Evolutionary conservation across 164 flowering plant genomes (phyloP), one percentile per base, ranked within the genome.

Genomic region (Aristolochia contorta): DNA sequence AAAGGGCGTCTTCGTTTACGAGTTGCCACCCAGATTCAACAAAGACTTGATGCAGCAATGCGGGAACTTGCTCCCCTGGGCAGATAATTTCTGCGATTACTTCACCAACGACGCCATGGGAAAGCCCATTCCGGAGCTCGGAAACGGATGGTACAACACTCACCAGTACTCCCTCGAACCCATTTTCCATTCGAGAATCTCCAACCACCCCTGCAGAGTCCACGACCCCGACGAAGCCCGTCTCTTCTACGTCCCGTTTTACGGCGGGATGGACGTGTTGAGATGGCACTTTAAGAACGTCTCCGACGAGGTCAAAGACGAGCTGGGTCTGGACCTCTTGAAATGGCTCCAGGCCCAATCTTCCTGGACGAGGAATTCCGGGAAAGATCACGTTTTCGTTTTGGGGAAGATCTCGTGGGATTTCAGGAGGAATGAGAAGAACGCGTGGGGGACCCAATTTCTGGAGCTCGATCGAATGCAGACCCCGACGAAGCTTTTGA

Each of bases 341-440:
- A 74, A 70, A 13, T 90, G 92, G 89, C 79, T 85, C 2, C 67
- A 71, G 50, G 22, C 56, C 12, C 78, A 70, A 64, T n/a, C 32
- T 6, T n/a, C 79, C 5, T 87, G 91, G 95, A 59, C 4, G 25
- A 54, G 65, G 48, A 79, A 79, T 23, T 63, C 69, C 0, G 97
- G 95, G 1, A 80, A 73, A 54, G 92, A 87, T 61, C 95, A 90
- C 61, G 83, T 83, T 0, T 76, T 90, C 54, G 92, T 84, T n/a
- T 58, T 85, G 66, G 95, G 97, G 1, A 85, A 84, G 58, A 80
- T 90, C 37, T 78, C 97, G 2, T 90, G 89, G 89, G 92, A 90
- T 65, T 87, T 90, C 66, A 65, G 97, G 37, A 74, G 97, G 58
- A 53, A 20, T 0, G 18, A 14, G 0, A 22, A 48, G 0, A 48